Percentiles rank a stretch among this genome's conserved stretches.
Evolutionary conservation across 768 basidiomycete genomes (phyloP).

Genomic region (Dioszegia crocea): DNA sequence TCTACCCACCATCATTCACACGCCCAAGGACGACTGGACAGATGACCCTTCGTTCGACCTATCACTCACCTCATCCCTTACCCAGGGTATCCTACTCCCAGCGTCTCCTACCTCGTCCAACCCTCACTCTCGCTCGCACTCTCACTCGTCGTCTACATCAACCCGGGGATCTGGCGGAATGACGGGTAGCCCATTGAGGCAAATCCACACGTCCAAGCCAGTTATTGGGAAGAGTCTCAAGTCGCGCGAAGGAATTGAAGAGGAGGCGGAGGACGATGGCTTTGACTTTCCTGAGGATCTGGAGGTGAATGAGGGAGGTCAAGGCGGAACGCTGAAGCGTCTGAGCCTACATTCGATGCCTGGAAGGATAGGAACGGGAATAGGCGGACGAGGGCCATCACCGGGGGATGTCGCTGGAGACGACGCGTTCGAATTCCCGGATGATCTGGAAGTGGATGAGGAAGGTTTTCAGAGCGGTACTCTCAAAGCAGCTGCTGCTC

Average conservation of each 20-base stretch:
- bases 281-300: not conserved
- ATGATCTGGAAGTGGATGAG: not conserved
- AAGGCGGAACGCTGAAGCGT: not conserved
- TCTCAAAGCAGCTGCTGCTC: not conserved
- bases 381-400: no score
- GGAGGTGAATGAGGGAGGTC: not conserved
- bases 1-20: conserved; percentile 19
- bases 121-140: not conserved
- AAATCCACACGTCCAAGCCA: not conserved
- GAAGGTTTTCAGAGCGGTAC: not conserved
- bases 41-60: conserved; percentile 44
- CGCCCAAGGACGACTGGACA: conserved; percentile 40
- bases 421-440: not conserved
- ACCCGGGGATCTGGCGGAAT: conserved; percentile 9
- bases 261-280: not conserved
- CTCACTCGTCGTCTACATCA: conserved; percentile 19
- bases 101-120: not conserved
- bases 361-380: not conserved
- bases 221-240: not conserved
- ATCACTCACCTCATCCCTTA: conserved; percentile 7
- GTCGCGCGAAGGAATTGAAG: not conserved
- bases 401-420: not conserved
- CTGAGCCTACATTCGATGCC: not conserved
- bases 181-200: conserved; percentile 1
- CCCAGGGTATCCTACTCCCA: not conserved